Conservation (phyloP, 169 alveolate genomes). For the Plasmodium gonderi region DNA sequence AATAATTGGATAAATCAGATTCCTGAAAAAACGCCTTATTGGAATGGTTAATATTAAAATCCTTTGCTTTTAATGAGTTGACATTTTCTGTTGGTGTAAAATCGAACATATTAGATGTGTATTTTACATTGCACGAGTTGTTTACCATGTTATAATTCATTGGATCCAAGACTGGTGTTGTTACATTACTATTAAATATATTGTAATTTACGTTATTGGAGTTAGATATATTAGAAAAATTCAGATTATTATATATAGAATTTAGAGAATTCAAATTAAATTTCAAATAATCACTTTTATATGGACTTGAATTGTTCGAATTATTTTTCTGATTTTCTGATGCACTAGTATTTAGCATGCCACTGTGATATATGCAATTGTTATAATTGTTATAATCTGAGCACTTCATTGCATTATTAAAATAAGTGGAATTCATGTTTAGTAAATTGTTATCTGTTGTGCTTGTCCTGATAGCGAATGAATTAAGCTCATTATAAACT, state of each 20-base stretch:
- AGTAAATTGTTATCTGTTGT: conserved; percentile 19
- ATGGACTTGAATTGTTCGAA: conserved; percentile 36
- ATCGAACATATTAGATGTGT: conserved; percentile 25
- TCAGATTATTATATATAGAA: conserved; percentile 15
- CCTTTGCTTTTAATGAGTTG: conserved; percentile 7
- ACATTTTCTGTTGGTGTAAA: conserved; percentile 11
- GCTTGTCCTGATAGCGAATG: conserved; percentile 12
- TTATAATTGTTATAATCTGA: conserved; percentile 42
- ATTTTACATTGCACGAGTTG: conserved; percentile 12
- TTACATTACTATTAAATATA: conserved; percentile 26
- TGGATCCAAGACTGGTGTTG: conserved; percentile 25
- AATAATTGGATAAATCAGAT: conserved; percentile 42
- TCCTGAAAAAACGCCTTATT: conserved; percentile 24
- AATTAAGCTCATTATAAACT: conserved; percentile 23
- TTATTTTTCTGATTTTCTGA: conserved; percentile 36
- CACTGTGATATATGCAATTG: conserved; percentile 8
- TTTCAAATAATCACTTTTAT: conserved; percentile 51
- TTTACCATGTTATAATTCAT: conserved; percentile 28
- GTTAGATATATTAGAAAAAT: conserved; percentile 40
- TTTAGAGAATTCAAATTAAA: conserved; percentile 11
- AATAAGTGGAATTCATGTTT: conserved; percentile 20
- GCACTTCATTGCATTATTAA: conserved; percentile 47
- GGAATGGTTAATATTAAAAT: conserved; percentile 11
- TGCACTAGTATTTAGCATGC: conserved; percentile 39
- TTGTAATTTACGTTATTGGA: conserved; percentile 33